Base-by-base conservation (phyloP, 768 basidiomycete genomes). In the Russula ochroleuca region DNA sequence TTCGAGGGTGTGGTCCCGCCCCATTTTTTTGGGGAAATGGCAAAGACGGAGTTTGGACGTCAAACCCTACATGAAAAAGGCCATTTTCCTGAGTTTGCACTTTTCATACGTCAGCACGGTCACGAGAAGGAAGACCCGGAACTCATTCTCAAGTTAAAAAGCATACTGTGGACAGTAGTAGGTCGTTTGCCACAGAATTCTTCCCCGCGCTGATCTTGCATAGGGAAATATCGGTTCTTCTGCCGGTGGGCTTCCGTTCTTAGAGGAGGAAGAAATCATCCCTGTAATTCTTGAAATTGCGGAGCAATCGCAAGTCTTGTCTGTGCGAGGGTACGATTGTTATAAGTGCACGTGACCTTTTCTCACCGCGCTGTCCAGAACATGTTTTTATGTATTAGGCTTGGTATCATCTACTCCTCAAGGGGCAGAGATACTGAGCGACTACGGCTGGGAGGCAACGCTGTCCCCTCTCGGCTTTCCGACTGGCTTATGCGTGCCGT, bases 1-100 rank as follows among this genome's bases (percentile, higher is more conserved):
- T 92, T 90, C 62, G 94, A 94, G 57, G 90, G 89, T 14, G 87
- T 87, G 13, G 91, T 94, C 14, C 97, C 96, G 2, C 86, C 90
- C 1, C 95, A 99, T 73, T 98, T 99, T 75, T 96, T 98, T 70
- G 96, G 96, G 23, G 96, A 98, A 74, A 91, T 98, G 83, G 88
- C 94, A 51, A 98, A 97, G 74, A 98, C 97, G 3, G 90, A 91
- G 61, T 86, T 95, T 54, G 97, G 97, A 0, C 96, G 94, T 74
- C 90, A 91, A 71, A 86, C 94, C 11, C 77, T 99, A 45, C 85
- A 87, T 63, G 94, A 95, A 63, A 94, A 90, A 68, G 92, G 92
- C 0, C 93, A 98, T 72, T 94, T 98, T 70, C 72, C 81, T 6
- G 92, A 96, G 66, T 98, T 98, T 70, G 87, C 92, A 1, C 86